Evolutionary conservation across 805 yeast species (phyloP).

Genomic region (Hanseniaspora valbyensis): DNA sequence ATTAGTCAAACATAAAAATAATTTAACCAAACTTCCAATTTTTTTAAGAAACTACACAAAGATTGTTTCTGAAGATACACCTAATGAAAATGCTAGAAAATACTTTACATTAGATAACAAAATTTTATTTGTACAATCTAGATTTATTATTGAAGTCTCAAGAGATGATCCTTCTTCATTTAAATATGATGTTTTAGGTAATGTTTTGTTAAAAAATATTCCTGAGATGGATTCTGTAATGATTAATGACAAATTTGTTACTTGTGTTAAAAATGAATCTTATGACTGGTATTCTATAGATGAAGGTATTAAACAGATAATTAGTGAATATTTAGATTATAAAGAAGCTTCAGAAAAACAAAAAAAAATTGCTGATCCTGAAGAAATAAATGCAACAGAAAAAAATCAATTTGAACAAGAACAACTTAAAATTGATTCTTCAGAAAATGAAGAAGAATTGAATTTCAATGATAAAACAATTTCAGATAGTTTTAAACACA

Average conservation of each 20-base stretch:
- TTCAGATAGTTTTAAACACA: background rate
- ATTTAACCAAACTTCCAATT: background rate
- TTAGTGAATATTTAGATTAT: slow-evolving; percentile 1
- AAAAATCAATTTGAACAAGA: slow-evolving; percentile 16
- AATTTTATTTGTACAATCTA: slow-evolving; percentile 3
- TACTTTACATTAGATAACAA: background rate
- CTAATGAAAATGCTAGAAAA: slow-evolving; percentile 12
- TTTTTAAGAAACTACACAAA: background rate
- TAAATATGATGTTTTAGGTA: slow-evolving; percentile 4
- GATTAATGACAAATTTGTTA: slow-evolving; percentile 64
- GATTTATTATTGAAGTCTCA: slow-evolving; percentile 13
- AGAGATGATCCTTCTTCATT: slow-evolving; percentile 12
- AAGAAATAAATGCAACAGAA: background rate
- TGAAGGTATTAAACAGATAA: slow-evolving; percentile 1
- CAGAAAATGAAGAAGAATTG: background rate
- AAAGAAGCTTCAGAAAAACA: background rate
- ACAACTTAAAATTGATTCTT: slow-evolving; percentile 16
- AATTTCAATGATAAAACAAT: background rate
- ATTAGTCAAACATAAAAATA: background rate
- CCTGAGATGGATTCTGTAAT: slow-evolving; percentile 39
- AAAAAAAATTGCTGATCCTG: background rate
- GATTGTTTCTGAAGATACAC: slow-evolving; percentile 7
- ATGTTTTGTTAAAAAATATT: slow-evolving; percentile 7
- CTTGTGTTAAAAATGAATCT: slow-evolving; percentile 58
- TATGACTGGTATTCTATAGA: slow-evolving; percentile 46